Evolutionary conservation across 2,329 filamentous ascomycete genomes (phyloP).

Genomic region (Monosporascus sp.): DNA sequence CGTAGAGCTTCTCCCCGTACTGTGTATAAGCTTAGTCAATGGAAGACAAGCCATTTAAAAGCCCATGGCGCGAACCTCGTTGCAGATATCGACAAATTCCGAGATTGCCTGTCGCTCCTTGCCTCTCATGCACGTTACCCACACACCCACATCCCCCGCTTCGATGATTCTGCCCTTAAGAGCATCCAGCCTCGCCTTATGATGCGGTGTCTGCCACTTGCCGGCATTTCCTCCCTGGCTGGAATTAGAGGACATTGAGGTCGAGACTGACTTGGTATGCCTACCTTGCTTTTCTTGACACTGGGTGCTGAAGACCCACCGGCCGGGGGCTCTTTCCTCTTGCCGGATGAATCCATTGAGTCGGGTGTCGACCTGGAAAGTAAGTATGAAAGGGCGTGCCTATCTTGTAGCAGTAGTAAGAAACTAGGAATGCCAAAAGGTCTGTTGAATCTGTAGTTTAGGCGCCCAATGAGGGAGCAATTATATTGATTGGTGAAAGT

Average conservation of each 20-base stretch:
- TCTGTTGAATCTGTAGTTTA: no score
- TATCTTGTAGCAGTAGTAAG: no score
- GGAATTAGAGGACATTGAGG: not conserved
- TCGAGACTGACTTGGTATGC: not conserved
- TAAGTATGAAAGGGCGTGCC: no score
- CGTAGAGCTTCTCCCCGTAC: conserved; percentile 61
- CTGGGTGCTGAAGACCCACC: conserved; percentile 15
- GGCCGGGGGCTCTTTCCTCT: conserved; percentile 29
- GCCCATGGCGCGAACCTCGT: conserved; percentile 46
- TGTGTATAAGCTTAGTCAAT: conserved; percentile 28
- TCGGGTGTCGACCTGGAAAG: no score
- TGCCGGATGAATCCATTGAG: conserved; percentile 27
- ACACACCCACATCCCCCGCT: conserved; percentile 67
- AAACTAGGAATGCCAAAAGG: no score
- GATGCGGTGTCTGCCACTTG: conserved; percentile 58
- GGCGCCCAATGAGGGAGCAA: not conserved
- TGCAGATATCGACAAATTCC: conserved; percentile 62
- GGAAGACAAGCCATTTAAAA: not conserved
- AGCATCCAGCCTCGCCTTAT: conserved; percentile 42
- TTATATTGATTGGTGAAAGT: not conserved
- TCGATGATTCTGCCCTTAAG: conserved; percentile 43
- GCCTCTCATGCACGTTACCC: conserved; percentile 69
- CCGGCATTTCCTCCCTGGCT: conserved; percentile 45
- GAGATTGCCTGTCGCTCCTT: conserved; percentile 64
- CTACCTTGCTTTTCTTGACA: conserved; percentile 32